Evolutionary conservation across 257 asterid species (phyloP).

Genomic region (Cordia subcordata): DNA sequence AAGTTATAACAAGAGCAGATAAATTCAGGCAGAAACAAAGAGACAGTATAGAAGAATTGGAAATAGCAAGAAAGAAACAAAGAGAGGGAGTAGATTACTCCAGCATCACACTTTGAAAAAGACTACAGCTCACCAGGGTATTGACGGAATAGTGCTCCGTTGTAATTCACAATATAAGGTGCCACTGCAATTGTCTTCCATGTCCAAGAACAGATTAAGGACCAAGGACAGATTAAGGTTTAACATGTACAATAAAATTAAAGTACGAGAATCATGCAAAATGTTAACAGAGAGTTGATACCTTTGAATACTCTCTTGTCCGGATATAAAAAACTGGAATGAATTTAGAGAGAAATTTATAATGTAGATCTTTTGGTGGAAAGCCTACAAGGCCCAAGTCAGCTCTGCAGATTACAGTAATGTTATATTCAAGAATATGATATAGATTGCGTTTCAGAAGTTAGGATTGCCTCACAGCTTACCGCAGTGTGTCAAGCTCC

Average conservation of each 20-base stretch:
- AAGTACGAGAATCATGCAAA: neutral
- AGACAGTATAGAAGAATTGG: no score
- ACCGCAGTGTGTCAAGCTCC: slow-evolving; percentile 95
- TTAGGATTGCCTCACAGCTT: slow-evolving; percentile 10
- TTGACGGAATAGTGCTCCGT: slow-evolving; percentile 87
- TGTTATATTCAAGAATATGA: slow-evolving; percentile 13
- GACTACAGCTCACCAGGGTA: slow-evolving; percentile 62
- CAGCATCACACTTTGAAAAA: neutral
- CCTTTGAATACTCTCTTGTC: slow-evolving; percentile 94
- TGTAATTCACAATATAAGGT: slow-evolving; percentile 82
- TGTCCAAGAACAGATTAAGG: slow-evolving; percentile 28
- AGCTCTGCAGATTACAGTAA: slow-evolving; percentile 53
- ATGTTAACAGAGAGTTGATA: slow-evolving; percentile 22
- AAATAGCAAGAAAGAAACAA: neutral
- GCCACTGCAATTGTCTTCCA: slow-evolving; percentile 97
- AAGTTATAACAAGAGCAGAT: no score
- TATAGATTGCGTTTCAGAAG: neutral
- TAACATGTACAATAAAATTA: slow-evolving; percentile 8
- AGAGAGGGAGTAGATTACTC: neutral
- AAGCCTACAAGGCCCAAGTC: slow-evolving; percentile 92
- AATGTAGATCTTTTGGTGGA: slow-evolving; percentile 77
- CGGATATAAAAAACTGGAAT: slow-evolving; percentile 79
- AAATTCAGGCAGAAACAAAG: neutral
- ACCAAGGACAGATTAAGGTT: slow-evolving; percentile 30
- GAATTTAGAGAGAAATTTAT: slow-evolving; percentile 85